A percentile compares a stretch with the other conserved stretches of the same genome.
Conservation (phyloP, 805 yeast genomes). For the Starmera caribaea region DNA sequence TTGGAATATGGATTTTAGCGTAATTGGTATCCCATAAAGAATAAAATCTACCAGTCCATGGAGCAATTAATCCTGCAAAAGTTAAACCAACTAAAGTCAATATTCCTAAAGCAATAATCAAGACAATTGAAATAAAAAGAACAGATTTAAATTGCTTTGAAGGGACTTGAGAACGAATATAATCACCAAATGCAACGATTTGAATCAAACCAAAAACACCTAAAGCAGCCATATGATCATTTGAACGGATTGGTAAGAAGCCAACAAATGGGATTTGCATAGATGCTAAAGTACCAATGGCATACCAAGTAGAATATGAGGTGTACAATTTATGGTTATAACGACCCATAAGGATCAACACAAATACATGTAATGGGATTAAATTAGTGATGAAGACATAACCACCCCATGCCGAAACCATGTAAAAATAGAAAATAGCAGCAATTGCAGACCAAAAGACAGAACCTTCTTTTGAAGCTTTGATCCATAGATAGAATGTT, state of each 20-base stretch:
- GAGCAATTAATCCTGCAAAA: slow-evolving; percentile 88
- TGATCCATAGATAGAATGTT: slow-evolving; percentile 93
- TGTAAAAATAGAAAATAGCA: slow-evolving; percentile 87
- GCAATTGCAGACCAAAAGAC: slow-evolving; percentile 75
- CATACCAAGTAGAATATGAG: slow-evolving; percentile 94
- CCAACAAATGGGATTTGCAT: slow-evolving; percentile 99
- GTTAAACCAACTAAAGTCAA: slow-evolving; percentile 72
- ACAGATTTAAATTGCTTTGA: slow-evolving; percentile 64
- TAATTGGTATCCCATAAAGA: slow-evolving; percentile 97
- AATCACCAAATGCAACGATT: slow-evolving; percentile 78
- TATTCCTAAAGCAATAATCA: slow-evolving; percentile 54
- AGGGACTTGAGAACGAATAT: slow-evolving; percentile 65
- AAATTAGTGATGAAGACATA: slow-evolving; percentile 97
- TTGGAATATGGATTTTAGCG: slow-evolving; percentile 97
- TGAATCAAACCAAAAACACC: slow-evolving; percentile 96
- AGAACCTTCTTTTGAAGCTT: slow-evolving; percentile 85
- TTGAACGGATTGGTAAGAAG: slow-evolving; percentile 90
- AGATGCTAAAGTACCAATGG: slow-evolving; percentile 93
- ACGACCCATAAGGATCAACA: slow-evolving; percentile 88
- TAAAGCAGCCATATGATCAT: slow-evolving; percentile 96
- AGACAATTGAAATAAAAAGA: slow-evolving; percentile 46
- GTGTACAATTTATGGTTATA: slow-evolving; percentile 75
- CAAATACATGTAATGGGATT: slow-evolving; percentile 92
- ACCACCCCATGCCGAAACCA: slow-evolving; percentile 99
- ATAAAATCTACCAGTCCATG: slow-evolving; percentile 99